Conservation (phyloP, 306 rosid genomes). For the Albizia julibrissin region DNA sequence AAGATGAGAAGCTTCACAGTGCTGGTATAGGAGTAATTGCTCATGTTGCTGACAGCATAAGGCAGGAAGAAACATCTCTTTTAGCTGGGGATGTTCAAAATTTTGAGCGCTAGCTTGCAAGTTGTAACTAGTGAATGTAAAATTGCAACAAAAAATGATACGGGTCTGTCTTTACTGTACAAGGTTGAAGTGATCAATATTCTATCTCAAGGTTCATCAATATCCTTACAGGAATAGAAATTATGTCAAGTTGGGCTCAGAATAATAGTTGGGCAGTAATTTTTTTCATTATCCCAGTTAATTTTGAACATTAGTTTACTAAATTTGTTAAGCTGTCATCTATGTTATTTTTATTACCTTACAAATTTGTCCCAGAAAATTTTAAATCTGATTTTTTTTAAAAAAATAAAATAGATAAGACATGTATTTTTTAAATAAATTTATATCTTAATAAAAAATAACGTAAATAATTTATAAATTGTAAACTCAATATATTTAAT, state of each 20-base stretch:
- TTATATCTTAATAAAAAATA: no score
- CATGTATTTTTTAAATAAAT: no score
- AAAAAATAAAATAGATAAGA: no score
- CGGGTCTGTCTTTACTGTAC: slow-evolving; percentile 1
- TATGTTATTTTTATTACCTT: no score
- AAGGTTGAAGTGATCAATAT: slow-evolving; percentile 1
- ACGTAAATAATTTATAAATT: no score
- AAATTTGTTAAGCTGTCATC: no score
- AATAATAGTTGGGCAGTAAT: no score
- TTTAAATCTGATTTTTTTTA: no score
- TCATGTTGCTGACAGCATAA: slow-evolving; percentile 85
- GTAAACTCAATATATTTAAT: no score
- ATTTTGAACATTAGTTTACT: no score
- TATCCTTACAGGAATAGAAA: background rate
- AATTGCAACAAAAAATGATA: slow-evolving; percentile 15
- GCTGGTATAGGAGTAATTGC: slow-evolving; percentile 90
- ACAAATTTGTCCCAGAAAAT: no score
- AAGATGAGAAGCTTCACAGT: slow-evolving; percentile 85
- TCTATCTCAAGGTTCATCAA: slow-evolving; percentile 1
- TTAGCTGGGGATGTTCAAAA: background rate
- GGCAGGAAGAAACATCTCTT: slow-evolving; percentile 66
- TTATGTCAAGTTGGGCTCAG: background rate
- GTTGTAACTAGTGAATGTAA: slow-evolving; percentile 47
- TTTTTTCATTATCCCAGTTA: no score
- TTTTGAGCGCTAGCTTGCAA: slow-evolving; percentile 44